Evolutionary conservation across 371 early-diverging fungal genomes (phyloP), one percentile per base, ranked within the genome.

Genomic region (Entomophthora muscae): DNA sequence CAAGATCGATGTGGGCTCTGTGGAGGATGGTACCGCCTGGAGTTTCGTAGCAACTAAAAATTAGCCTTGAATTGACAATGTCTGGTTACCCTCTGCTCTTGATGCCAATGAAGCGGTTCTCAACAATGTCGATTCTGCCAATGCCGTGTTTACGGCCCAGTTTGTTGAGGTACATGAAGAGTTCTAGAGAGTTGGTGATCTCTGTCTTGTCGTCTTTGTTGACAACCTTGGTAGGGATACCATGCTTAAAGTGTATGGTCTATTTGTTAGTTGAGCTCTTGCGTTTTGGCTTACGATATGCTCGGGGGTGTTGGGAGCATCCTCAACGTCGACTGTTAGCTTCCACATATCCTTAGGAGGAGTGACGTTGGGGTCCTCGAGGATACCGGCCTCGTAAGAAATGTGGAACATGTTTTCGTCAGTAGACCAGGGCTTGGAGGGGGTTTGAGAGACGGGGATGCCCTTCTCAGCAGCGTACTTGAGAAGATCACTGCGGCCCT

Each of bases 361-460:
- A 29, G 93, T 92, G 60, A 83, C 79, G 71, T 86, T 81, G 63
- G 98, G 98, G 70, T 97, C 93, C 72, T 90, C 89, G 30, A 96
- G 85, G 65, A 95, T 91, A 72, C 95, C 95, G 66, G 95, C 97
- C 76, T 96, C 97, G 69, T 89, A 95, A 31, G 91, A 91, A 75
- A 94, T 96, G 76, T 96, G 97, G 86, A 87, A 95, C 72, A 97
- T 73, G 82, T 95, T 97, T 78, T 95, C 98, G 75, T 97, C 98
- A n/a, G 94, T 95, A 13, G 91, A 91, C 95, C 95, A 97, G 53
- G 98, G 95, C 82, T 95, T 93, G 72, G 90, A 84, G 32, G 85
- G 81, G 23, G 98, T 95, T 77, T 97, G 98, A 62, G 84, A 79
- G 28, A 97, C 98, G 7, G 93, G 95, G 66, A 97, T 90, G 67